phyloP scores from a whole-genome alignment of 2,329 filamentous ascomycete species.

The Colletotrichum lini region DNA sequence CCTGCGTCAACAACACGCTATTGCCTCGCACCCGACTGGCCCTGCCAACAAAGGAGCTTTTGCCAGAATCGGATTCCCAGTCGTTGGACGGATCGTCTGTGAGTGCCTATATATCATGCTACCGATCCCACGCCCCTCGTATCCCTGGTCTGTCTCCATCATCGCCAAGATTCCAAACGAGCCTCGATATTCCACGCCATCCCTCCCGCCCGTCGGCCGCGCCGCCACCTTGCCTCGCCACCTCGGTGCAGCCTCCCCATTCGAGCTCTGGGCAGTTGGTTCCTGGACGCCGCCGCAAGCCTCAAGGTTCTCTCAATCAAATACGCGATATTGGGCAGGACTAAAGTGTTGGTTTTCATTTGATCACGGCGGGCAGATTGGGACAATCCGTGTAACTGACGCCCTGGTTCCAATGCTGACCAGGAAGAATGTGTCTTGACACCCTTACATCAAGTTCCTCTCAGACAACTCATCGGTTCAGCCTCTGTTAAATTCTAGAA shows the following conservation, averaged over 20 bases:
- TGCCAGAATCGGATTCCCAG: background rate
- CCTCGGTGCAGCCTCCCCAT: background rate
- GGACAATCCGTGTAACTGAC: background rate
- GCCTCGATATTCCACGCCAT: background rate
- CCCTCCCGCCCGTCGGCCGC: background rate
- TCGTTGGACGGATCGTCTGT: background rate
- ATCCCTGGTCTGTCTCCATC: background rate
- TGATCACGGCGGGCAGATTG: no score
- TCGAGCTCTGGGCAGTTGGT: no score
- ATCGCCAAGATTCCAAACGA: constrained; percentile 4
- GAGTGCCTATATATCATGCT: background rate
- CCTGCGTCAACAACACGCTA: background rate
- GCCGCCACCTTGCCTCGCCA: background rate
- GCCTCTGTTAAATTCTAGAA: background rate
- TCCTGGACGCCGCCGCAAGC: background rate
- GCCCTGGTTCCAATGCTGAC: background rate
- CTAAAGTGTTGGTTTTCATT: no score
- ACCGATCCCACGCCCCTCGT: background rate
- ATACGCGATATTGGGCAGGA: background rate
- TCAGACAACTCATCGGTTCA: background rate
- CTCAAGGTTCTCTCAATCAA: constrained; percentile 11
- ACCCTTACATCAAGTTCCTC: background rate
- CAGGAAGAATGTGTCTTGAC: background rate
- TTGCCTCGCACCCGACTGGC: background rate
- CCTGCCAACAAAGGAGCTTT: constrained; percentile 1